Base-by-base conservation (phyloP, 495 filamentous ascomycete genomes). In the Neurospora sp. region DNA sequence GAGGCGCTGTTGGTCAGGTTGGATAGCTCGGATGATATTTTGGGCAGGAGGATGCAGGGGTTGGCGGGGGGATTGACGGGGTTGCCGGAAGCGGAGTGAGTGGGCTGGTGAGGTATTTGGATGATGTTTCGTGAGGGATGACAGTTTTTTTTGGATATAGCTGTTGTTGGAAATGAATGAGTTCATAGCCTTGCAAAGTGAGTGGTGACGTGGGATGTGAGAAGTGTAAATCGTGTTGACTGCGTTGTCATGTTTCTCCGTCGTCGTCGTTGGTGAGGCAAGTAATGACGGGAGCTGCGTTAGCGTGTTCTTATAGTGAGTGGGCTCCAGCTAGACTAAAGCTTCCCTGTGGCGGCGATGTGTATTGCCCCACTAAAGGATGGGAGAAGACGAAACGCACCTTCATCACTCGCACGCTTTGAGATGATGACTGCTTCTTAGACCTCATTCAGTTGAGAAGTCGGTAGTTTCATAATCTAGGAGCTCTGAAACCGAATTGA, bases 11-110 rank as follows among this genome's bases (percentile, higher is more conserved):
- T 94, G 70, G 88, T 91, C 6, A 93, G 91, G 80, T 82, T 97
- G 40, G 89, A 89, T 39, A 97, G 93, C 78, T 89, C 91, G 74
- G 93, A 96, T 73, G 94, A 97, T 84, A 78, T 98, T 71, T 80
- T 98, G 16, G 89, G 91, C 8, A 84, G 94, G 71, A 84, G 94
- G 53, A 98, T 98, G 94, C 88, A 92, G 77, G 93, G 92, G 7
- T 80, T 98, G 37, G 90, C 92, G 8, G 89, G 91, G 5, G 88
- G 91, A 10, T 84, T 98, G 84, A 94, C 93, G 82, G 91, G 93
- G 9, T 76, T 86, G 72, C 84, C 84, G 4, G 87, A 85, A 74
- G 80, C 80, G 53, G 83, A 82, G 68, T 83, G 69, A n/a, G 35
- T 16, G 40, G 53, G 31, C 38, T 14, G 70, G 1, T n/a, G 40